Conservation (phyloP, 805 yeast genomes). For the Ogataea trehaloabstinens region DNA sequence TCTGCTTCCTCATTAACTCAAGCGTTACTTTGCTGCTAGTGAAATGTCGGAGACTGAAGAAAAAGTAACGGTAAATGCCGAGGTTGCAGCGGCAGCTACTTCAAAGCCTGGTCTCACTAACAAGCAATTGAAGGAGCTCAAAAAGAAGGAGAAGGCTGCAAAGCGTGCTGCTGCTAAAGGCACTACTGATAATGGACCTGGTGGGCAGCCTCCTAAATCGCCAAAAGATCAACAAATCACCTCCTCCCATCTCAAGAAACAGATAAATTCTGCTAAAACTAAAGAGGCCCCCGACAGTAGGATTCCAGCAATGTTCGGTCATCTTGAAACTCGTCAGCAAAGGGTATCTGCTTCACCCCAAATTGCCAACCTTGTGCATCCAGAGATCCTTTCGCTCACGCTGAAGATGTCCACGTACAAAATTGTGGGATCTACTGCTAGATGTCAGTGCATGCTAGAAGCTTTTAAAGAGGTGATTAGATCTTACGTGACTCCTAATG, state of each 20-base stretch:
- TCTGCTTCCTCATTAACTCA: too few relatives aligned
- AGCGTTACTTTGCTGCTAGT: too few relatives aligned
- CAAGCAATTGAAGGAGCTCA: slow-evolving; percentile 82
- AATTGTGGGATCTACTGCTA: slow-evolving; percentile 84
- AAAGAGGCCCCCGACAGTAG: slow-evolving; percentile 39
- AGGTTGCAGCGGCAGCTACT: not conserved
- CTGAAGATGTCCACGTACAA: slow-evolving; percentile 79
- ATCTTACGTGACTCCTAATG: slow-evolving; percentile 82
- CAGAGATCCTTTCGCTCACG: slow-evolving; percentile 74
- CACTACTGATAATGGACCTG: slow-evolving; percentile 28
- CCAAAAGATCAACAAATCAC: slow-evolving; percentile 41
- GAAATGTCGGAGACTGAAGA: not conserved
- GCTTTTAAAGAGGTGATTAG: slow-evolving; percentile 78
- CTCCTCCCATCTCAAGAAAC: slow-evolving; percentile 51
- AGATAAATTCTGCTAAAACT: slow-evolving; percentile 49
- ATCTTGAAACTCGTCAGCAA: slow-evolving; percentile 77
- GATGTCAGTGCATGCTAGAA: slow-evolving; percentile 80
- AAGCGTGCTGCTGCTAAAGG: slow-evolving; percentile 87
- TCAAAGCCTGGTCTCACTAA: slow-evolving; percentile 42
- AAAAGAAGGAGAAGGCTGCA: slow-evolving; percentile 88
- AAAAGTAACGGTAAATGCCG: not conserved
- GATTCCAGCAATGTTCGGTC: slow-evolving; percentile 70
- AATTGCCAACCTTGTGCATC: slow-evolving; percentile 75
- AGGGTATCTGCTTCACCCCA: slow-evolving; percentile 57
- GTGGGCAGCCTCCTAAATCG: slow-evolving; percentile 3